These are phyloP conservation scores for Metschnikowia bowlesiae DNA, from an alignment of 805 yeast genomes.

Conservation along the genomic window DNA sequence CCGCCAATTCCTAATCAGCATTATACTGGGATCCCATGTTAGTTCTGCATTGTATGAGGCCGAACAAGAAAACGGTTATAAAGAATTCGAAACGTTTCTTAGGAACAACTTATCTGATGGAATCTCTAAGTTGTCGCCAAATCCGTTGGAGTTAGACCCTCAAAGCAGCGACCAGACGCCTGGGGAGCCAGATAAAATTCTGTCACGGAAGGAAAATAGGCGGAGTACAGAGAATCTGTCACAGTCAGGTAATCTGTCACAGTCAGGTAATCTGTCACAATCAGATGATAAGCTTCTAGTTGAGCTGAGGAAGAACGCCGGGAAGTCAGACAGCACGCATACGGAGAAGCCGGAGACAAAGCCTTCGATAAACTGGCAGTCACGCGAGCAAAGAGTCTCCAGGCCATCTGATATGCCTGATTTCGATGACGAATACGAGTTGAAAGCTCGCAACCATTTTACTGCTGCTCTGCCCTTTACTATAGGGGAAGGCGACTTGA, in stretches of 20 bases:
- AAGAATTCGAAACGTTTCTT: neutral
- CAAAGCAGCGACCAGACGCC: too few species aligned
- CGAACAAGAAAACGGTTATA: neutral
- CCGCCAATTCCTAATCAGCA: neutral
- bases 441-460: slow-evolving; percentile 9
- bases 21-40: neutral
- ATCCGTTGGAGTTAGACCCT: neutral
- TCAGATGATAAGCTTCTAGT: neutral
- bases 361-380: neutral
- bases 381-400: neutral
- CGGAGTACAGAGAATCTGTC: too few species aligned
- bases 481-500: slow-evolving; percentile 49
- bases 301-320: too few species aligned
- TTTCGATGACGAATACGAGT: slow-evolving; percentile 51
- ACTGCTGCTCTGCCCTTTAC: slow-evolving; percentile 19
- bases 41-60: neutral
- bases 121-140: neutral
- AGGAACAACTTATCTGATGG: neutral
- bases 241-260: neutral
- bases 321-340: neutral
- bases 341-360: neutral
- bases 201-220: too few species aligned
- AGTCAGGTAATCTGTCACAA: neutral
- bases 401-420: slow-evolving; percentile 44
- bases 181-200: too few species aligned